Percentiles rank a stretch among this genome's conserved stretches.
Evolutionary conservation across 768 basidiomycete genomes (phyloP).

Genomic region (Hygrocybe punicea): DNA sequence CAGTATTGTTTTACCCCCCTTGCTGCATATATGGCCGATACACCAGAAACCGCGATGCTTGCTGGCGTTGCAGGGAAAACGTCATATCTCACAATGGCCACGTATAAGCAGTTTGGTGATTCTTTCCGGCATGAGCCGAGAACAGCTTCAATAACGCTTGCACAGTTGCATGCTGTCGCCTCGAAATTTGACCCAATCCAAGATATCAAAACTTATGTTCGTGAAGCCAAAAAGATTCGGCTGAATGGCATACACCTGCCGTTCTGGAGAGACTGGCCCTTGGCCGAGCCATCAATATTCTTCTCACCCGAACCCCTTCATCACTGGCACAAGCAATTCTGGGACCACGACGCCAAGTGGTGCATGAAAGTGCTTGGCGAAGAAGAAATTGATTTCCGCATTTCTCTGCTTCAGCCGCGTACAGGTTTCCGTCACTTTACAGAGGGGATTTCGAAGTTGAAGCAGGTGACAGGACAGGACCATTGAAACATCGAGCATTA

Average conservation of each 20-base stretch:
- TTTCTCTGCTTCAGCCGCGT: constrained; percentile 34
- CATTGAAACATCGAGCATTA: constrained; percentile 37
- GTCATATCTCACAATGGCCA: constrained; percentile 32
- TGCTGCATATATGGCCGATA: constrained; percentile 31
- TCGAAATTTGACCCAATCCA: constrained; percentile 14
- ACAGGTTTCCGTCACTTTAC: constrained; percentile 37
- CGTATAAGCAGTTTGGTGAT: constrained; percentile 30
- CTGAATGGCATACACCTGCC: constrained; percentile 34
- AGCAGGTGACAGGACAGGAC: constrained; percentile 42
- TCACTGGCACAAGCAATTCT: constrained; percentile 36
- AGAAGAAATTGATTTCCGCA: constrained; percentile 36
- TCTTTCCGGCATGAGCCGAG: constrained; percentile 22
- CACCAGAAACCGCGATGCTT: constrained; percentile 29
- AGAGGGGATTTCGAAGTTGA: constrained; percentile 37
- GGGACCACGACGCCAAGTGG: constrained; percentile 42
- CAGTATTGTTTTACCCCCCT: constrained; percentile 27
- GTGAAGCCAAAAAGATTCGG: constrained; percentile 16
- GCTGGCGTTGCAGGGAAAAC: constrained; percentile 28
- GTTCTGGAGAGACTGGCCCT: constrained; percentile 39
- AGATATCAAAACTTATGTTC: constrained; percentile 23
- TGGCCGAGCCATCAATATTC: constrained; percentile 32
- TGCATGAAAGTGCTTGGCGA: constrained; percentile 29
- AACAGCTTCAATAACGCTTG: constrained; percentile 21
- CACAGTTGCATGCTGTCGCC: constrained; percentile 12
- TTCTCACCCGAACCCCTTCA: constrained; percentile 39